Evolutionary conservation across 1,284 basidiomycete species (phyloP), one percentile per base, ranked within the genome.

Genomic region (Melampsora larici-populina): DNA sequence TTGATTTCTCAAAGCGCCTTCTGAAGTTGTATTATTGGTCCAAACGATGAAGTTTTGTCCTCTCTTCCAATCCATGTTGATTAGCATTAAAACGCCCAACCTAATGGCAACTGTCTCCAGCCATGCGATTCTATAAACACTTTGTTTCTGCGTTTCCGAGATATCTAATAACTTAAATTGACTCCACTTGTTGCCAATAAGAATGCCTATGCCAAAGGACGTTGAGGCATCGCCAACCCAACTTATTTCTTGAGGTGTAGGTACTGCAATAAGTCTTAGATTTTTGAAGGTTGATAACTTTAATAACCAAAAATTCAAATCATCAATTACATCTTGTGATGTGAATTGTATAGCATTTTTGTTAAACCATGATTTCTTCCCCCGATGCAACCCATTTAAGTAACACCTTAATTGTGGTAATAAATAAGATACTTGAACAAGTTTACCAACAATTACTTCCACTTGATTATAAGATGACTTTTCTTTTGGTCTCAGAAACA

Each of bases 151-250:
- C 11, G 36, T 17, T 55, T 26, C 11, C 17, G 24, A 29, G 49
- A 17, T 31, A 4, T 29, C 18, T 21, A 18, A 2, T 4, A 70
- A 29, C 17, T 70, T 24, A 29, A 71, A 71, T 29, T 63, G 70
- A 15, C 29, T 11, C 70, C 33, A 71, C 21, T 36, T 43, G 1
- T 43, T 46, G 0, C 55, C 29, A 24, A 71, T 7, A 2, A 71
- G 2, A 36, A 36, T 9, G 9, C 5, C 58, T 2, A 71, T 62
- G 2, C 70, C 58, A 40, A 40, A 71, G 18, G 70, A 71, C 7
- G 55, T 71, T 0, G 58, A 60, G 11, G 33, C 24, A 24, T 70
- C 69, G 21, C 69, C 69, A 71, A 70, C 33, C 69, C 69, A 70
- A 9, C 24, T 48, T 3, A 51, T 15, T n/a, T 70, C 51, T 13